phyloP scores from a whole-genome alignment of 2,329 filamentous ascomycete species.

The Trichoderma endophyticum region DNA sequence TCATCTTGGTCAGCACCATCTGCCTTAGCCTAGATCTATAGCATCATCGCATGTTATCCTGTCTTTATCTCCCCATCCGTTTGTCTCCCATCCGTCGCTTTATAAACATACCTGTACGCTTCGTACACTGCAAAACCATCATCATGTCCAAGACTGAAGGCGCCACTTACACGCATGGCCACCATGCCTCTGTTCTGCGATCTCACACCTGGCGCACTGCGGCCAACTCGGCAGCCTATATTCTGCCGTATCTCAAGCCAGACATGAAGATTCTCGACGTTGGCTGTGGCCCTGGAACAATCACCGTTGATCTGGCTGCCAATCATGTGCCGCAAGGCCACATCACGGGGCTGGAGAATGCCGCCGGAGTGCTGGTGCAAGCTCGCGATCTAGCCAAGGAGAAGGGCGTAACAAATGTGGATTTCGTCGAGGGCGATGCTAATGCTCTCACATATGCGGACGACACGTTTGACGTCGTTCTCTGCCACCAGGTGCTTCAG shows the following conservation, averaged over 20 bases:
- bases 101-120: neutral
- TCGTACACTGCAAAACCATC: neutral
- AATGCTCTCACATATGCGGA: conserved; percentile 36
- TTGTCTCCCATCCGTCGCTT: neutral
- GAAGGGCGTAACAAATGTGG: conserved; percentile 31
- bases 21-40: neutral
- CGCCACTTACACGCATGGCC: conserved; percentile 37
- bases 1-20: neutral
- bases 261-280: conserved; percentile 43
- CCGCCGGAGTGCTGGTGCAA: conserved; percentile 30
- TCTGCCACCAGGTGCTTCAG: conserved; percentile 38
- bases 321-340: conserved; percentile 35
- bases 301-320: conserved; percentile 39
- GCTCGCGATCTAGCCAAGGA: conserved; percentile 30
- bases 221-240: conserved; percentile 40
- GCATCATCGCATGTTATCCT: neutral
- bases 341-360: conserved; percentile 40
- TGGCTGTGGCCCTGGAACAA: conserved; percentile 48
- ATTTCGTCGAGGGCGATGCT: conserved; percentile 32
- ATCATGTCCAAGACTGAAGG: conserved; percentile 15
- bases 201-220: conserved; percentile 42
- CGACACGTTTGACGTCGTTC: conserved; percentile 40
- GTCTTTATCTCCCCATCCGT: neutral
- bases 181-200: conserved; percentile 37
- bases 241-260: conserved; percentile 39